Evolutionary conservation across 169 alveolate species (phyloP).

Genomic region (Plasmodium vivax): DNA sequence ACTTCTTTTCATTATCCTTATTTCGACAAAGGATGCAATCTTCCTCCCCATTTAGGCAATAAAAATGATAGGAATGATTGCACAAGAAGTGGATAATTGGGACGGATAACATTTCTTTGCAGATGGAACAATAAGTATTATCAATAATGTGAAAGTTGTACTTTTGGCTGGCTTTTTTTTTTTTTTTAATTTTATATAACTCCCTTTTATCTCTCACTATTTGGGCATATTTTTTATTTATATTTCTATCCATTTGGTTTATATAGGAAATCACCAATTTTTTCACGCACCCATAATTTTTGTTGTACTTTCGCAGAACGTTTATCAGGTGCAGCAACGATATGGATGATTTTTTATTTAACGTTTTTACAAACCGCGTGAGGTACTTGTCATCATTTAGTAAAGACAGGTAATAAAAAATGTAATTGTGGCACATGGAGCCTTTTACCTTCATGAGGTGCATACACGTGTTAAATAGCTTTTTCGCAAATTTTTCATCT

Average conservation of each 20-base stretch:
- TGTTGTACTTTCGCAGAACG: slow-evolving; percentile 52
- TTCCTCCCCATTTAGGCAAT: slow-evolving; percentile 46
- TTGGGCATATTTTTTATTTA: slow-evolving; percentile 42
- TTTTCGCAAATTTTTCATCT: neutral
- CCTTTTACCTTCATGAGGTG: slow-evolving; percentile 27
- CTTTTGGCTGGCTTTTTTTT: slow-evolving; percentile 9
- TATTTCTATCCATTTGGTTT: slow-evolving; percentile 35
- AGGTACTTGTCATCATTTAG: slow-evolving; percentile 60
- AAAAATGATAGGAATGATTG: slow-evolving; percentile 63
- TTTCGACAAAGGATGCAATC: slow-evolving; percentile 45
- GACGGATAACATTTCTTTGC: slow-evolving; percentile 33
- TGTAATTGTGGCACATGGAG: slow-evolving; percentile 29
- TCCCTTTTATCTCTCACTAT: slow-evolving; percentile 41
- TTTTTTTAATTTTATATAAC: slow-evolving; percentile 49
- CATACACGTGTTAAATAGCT: slow-evolving; percentile 37
- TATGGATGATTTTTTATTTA: slow-evolving; percentile 20
- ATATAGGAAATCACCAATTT: slow-evolving; percentile 39
- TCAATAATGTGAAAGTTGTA: slow-evolving; percentile 52
- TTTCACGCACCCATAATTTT: slow-evolving; percentile 32
- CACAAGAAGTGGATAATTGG: slow-evolving; percentile 65
- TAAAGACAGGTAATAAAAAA: slow-evolving; percentile 50
- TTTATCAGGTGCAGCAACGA: slow-evolving; percentile 25
- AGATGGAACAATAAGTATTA: slow-evolving; percentile 40
- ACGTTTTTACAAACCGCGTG: slow-evolving; percentile 40
- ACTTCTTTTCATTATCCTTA: slow-evolving; percentile 66